Evolutionary conservation across 1,139 yeast genomes (phyloP).

Genomic region (Suhomyces kunorum): DNA sequence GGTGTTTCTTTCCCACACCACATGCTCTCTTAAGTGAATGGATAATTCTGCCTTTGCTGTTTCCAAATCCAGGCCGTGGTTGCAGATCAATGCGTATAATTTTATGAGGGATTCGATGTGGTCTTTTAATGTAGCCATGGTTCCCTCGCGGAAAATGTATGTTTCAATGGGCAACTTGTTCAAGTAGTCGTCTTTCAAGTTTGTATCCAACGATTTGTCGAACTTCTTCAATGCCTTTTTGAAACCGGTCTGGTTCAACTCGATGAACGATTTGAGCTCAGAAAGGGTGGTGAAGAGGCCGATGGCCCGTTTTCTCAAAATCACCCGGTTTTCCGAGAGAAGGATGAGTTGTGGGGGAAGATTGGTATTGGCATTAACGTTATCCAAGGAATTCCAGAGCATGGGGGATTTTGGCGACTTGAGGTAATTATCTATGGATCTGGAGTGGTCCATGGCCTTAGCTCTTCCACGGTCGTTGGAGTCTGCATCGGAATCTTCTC

Average conservation of each 20-base stretch:
- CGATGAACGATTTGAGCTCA: constrained; percentile 66
- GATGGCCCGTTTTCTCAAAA: constrained; percentile 57
- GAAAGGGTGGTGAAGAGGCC: constrained; percentile 60
- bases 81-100: constrained; percentile 46
- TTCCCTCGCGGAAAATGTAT: constrained; percentile 35
- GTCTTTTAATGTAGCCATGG: constrained; percentile 21
- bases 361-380: constrained; percentile 17
- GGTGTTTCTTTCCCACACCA: constrained; percentile 74
- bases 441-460: constrained; percentile 20
- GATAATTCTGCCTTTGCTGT: constrained; percentile 52
- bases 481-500: constrained; percentile 7
- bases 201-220: constrained; percentile 58
- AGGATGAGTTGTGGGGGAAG: constrained; percentile 45
- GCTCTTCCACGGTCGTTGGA: constrained; percentile 9
- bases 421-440: constrained; percentile 41
- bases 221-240: constrained; percentile 68
- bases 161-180: constrained; percentile 33
- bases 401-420: constrained; percentile 42
- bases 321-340: constrained; percentile 48
- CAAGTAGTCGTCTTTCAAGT: constrained; percentile 41
- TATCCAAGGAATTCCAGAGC: constrained; percentile 36
- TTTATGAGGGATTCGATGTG: constrained; percentile 35
- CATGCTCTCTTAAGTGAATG: constrained; percentile 66
- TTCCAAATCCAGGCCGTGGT: constrained; percentile 43
- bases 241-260: constrained; percentile 67